These are phyloP conservation scores for Tylopilus cervinicoccineus DNA, from an alignment of 768 basidiomycete genomes.

Conservation along the genomic window DNA sequence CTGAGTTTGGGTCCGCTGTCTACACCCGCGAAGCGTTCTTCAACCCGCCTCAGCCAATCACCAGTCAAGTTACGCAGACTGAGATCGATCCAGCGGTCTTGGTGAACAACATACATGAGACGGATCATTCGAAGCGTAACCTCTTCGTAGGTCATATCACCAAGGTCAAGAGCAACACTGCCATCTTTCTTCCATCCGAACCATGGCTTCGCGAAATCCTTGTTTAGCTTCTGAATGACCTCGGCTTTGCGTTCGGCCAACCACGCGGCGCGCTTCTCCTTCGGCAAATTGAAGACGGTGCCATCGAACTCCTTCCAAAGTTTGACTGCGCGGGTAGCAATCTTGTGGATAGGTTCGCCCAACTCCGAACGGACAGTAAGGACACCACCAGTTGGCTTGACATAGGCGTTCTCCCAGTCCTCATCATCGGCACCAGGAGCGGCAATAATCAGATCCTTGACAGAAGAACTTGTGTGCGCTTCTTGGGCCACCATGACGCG, in stretches of 20 bases:
- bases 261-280: constrained; percentile 93
- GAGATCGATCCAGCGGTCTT: constrained; percentile 90
- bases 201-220: constrained; percentile 95
- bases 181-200: constrained; percentile 97
- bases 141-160: constrained; percentile 99
- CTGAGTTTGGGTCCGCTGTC: constrained; percentile 81
- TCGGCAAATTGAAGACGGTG: constrained; percentile 90
- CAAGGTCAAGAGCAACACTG: constrained; percentile 74
- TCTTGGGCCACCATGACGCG: constrained; percentile 99
- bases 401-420: constrained; percentile 93
- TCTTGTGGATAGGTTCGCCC: constrained; percentile 98
- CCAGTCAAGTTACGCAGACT: constrained; percentile 91
- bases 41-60: constrained; percentile 94
- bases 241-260: constrained; percentile 82
- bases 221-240: constrained; percentile 88
- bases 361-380: constrained; percentile 97
- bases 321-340: constrained; percentile 94
- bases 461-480: constrained; percentile 89
- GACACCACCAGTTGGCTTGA: constrained; percentile 91
- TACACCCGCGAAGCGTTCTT: constrained; percentile 92
- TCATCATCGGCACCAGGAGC: constrained; percentile 89
- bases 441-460: constrained; percentile 95
- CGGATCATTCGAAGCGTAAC: constrained; percentile 86
- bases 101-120: constrained; percentile 90
- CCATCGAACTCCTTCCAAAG: constrained; percentile 99